Conservation (phyloP, 2,329 filamentous ascomycete species). For the Aphanocladium album region DNA sequence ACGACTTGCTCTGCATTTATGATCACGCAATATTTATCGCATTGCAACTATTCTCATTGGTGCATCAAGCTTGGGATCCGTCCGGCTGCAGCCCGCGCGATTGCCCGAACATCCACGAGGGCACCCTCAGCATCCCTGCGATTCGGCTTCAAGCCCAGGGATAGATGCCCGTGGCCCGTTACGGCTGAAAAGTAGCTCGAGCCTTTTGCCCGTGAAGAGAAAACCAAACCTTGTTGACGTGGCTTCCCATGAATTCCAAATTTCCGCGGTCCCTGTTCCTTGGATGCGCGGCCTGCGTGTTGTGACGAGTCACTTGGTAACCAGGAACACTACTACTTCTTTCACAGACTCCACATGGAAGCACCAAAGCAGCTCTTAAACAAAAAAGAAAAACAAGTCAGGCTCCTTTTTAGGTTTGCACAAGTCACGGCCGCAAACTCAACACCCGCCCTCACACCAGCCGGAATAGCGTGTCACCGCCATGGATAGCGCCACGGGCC, state of each 20-base stretch:
- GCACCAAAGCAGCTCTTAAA: background rate
- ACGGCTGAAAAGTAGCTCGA: slow-evolving; percentile 2
- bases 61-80: background rate
- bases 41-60: slow-evolving; percentile 1
- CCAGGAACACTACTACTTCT: background rate
- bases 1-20: slow-evolving; percentile 4
- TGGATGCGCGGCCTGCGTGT: background rate
- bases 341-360: background rate
- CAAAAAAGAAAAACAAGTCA: background rate
- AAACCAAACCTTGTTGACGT: background rate
- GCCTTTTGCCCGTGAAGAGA: background rate
- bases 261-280: slow-evolving; percentile 4
- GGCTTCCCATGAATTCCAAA: background rate
- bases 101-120: background rate
- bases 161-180: background rate
- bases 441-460: background rate
- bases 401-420: background rate
- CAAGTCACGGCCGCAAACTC: background rate
- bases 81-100: background rate
- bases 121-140: background rate
- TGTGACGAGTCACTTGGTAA: background rate
- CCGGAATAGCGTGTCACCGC: slow-evolving; percentile 3
- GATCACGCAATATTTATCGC: slow-evolving; percentile 1
- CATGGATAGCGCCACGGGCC: slow-evolving; percentile 23
- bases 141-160: background rate